Percentiles rank a stretch among this genome's conserved stretches.
phyloP scores from a whole-genome alignment of 345 rosid genomes.

The Citrus reticulata region DNA sequence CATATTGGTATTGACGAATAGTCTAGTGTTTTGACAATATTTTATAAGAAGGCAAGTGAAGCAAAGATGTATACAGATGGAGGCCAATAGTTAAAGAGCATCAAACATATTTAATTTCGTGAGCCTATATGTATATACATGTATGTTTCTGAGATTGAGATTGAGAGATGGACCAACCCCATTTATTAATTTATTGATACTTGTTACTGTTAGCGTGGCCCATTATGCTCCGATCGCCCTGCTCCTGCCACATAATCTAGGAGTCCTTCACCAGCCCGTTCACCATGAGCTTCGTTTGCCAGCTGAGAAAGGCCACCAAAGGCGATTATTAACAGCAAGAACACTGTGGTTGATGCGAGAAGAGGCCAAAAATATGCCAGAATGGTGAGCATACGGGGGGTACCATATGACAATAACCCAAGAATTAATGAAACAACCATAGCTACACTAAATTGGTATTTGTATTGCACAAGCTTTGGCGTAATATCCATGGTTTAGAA shows the following conservation, averaged over 20 bases:
- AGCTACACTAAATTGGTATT: constrained; percentile 39
- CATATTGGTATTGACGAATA: no score
- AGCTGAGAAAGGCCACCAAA: constrained; percentile 63
- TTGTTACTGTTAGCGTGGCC: constrained; percentile 11
- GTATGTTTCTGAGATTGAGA: not conserved
- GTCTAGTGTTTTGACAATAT: not conserved
- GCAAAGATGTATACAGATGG: not conserved
- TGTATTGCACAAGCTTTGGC: constrained; percentile 51
- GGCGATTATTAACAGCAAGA: constrained; percentile 44
- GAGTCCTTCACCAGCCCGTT: constrained; percentile 50
- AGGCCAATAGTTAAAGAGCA: not conserved
- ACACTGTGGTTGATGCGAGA: constrained; percentile 73
- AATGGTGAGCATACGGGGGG: constrained; percentile 55
- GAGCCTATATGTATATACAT: no score
- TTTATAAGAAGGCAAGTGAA: not conserved
- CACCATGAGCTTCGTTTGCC: constrained; percentile 36
- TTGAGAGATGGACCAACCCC: not conserved
- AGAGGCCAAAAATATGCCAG: constrained; percentile 85
- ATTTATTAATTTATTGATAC: not conserved
- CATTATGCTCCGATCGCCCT: constrained; percentile 30
- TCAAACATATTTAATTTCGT: no score
- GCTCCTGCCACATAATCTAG: constrained; percentile 71
- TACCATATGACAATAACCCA: constrained; percentile 38
- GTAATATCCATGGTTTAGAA: constrained; percentile 43
- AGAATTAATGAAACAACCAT: constrained; percentile 27